phyloP scores from a whole-genome alignment of 2,329 filamentous ascomycete species.

The Ophiocordyceps camponoti-floridani region DNA sequence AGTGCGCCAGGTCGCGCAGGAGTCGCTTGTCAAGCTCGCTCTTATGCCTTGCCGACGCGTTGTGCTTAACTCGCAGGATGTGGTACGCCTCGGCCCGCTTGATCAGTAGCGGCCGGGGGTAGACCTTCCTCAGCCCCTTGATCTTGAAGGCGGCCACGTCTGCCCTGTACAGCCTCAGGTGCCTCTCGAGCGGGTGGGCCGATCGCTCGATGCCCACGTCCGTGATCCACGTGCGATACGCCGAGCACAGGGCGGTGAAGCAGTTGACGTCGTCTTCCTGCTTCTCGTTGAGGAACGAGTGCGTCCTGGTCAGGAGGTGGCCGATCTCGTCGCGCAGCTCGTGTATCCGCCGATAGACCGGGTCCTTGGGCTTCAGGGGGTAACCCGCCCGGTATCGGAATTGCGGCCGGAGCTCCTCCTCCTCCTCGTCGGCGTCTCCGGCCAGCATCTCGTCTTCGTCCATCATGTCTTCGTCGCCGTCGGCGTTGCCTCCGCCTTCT shows the following conservation, averaged over 20 bases:
- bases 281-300: slow-evolving; percentile 62
- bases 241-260: slow-evolving; percentile 82
- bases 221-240: slow-evolving; percentile 91
- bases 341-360: slow-evolving; percentile 61
- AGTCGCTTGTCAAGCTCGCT: slow-evolving; percentile 78
- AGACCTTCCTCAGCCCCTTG: slow-evolving; percentile 77
- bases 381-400: slow-evolving; percentile 87
- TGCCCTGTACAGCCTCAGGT: slow-evolving; percentile 66
- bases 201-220: slow-evolving; percentile 94
- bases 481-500: slow-evolving; percentile 24
- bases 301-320: slow-evolving; percentile 63
- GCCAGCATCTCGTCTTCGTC: slow-evolving; percentile 33
- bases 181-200: slow-evolving; percentile 78
- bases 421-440: slow-evolving; percentile 59
- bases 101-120: slow-evolving; percentile 80
- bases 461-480: slow-evolving; percentile 30
- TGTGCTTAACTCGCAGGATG: slow-evolving; percentile 83
- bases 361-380: slow-evolving; percentile 35
- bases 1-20: slow-evolving; percentile 74
- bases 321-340: slow-evolving; percentile 66
- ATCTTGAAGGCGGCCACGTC: slow-evolving; percentile 91
- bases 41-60: slow-evolving; percentile 71
- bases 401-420: slow-evolving; percentile 67
- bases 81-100: slow-evolving; percentile 91
- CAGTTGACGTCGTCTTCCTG: slow-evolving; percentile 93